Conservation (phyloP, 2,329 filamentous ascomycete genomes). For the Decorospora gaudefroyi region DNA sequence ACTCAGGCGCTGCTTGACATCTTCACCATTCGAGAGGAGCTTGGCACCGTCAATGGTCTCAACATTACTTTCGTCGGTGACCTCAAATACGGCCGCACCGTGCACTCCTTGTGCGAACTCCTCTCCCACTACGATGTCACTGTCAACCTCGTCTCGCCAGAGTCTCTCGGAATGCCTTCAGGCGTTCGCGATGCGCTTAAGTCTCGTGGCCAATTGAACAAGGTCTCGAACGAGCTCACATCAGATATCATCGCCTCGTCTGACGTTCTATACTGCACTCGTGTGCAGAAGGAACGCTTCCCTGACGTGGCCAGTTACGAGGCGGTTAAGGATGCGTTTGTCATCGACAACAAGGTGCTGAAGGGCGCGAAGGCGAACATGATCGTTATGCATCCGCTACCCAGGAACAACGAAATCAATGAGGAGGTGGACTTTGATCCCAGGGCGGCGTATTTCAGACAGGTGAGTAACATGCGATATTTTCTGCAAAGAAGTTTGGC, state of each 20-base stretch:
- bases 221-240: constrained; percentile 77
- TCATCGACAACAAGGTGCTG: constrained; percentile 87
- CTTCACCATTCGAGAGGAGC: constrained; percentile 96
- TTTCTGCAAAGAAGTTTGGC: constrained; percentile 23
- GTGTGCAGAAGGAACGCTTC: constrained; percentile 96
- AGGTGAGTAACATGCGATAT: constrained; percentile 75
- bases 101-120: constrained; percentile 92
- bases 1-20: constrained; percentile 97
- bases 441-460: constrained; percentile 95
- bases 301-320: constrained; percentile 80
- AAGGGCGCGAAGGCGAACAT: constrained; percentile 91
- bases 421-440: constrained; percentile 98
- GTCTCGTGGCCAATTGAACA: constrained; percentile 73
- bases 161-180: constrained; percentile 73
- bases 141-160: constrained; percentile 87
- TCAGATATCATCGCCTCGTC: constrained; percentile 82
- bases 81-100: constrained; percentile 87
- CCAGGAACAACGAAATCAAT: constrained; percentile 87
- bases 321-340: constrained; percentile 81
- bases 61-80: constrained; percentile 97
- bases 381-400: constrained; percentile 94
- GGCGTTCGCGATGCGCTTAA: constrained; percentile 74
- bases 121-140: constrained; percentile 94
- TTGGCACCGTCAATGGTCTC: constrained; percentile 91
- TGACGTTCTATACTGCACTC: constrained; percentile 95